Base-by-base conservation (phyloP, 257 asterid genomes). In the Gentiana dahurica region DNA sequence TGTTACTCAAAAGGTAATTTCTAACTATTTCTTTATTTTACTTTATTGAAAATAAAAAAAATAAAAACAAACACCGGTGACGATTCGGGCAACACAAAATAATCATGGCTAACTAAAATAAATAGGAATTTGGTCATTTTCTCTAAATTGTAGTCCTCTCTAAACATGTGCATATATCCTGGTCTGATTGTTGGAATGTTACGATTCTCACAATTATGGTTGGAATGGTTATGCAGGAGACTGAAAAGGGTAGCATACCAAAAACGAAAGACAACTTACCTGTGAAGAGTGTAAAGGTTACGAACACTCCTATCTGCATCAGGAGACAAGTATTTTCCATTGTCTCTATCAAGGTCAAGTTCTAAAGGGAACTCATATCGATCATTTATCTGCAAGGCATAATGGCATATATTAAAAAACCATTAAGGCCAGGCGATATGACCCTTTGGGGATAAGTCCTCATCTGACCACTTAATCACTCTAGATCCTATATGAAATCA, bases 301-400 rank as follows among this genome's bases (percentile, higher is more conserved):
- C 93, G 94, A 53, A 91, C 86, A 61, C 93, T 85, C 81, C 80
- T 83, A 79, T 91, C 95, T 34, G 97, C 94, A 0, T 91, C 95
- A 58, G 95, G 98, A 7, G 97, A 84, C 71, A 91, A 73, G 81
- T 91, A 91, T 76, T 91, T 91, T 11, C 98, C 93, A 47, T 83
- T 72, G 56, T 81, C 97, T 76, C 87, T 80, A 71, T 91, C 98
- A 65, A 91, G 86, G 74, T 91, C 98, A 65, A 91, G 97, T 76
- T 87, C 94, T 75, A 85, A 74, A 12, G 97, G 98, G 60, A 91
- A 91, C 73, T 87, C 98, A 76, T 91, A 87, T 44, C 95, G 94
- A 55, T 91, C 98, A 73, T 91, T 91, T 76, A 91, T 88, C 98
- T 92, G 89, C 74, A 77, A 54, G 54, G 49, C 9, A 15, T 62